These are phyloP conservation scores for Plicaturopsis crispa DNA, from an alignment of 768 basidiomycete genomes.

Conservation along the genomic window DNA sequence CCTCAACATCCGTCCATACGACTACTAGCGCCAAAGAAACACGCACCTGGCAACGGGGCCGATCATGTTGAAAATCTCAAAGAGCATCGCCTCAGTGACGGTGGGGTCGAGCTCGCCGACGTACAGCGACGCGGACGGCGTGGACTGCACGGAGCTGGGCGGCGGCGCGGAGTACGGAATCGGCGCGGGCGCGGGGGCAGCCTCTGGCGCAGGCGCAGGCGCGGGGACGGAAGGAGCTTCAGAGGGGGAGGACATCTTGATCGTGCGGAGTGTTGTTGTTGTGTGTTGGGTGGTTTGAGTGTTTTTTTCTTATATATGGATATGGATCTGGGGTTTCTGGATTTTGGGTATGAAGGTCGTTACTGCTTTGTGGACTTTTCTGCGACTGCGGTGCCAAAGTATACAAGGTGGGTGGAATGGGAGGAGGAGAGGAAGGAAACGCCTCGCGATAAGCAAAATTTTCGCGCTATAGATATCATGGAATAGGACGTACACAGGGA, in stretches of 20 bases:
- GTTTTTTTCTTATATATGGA: slow-evolving; percentile 21
- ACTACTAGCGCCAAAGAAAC: slow-evolving; percentile 3
- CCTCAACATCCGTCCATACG: not conserved
- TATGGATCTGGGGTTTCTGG: slow-evolving; percentile 32
- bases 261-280: too few relatives aligned
- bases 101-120: slow-evolving; percentile 98
- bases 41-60: slow-evolving; percentile 94
- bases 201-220: slow-evolving; percentile 36
- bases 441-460: too few relatives aligned
- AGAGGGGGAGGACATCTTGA: slow-evolving; percentile 52
- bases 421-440: too few relatives aligned
- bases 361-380: slow-evolving; percentile 90
- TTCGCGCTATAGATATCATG: too few relatives aligned
- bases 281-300: slow-evolving; percentile 9
- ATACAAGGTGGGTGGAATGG: too few relatives aligned
- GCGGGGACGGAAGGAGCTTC: slow-evolving; percentile 46
- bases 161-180: slow-evolving; percentile 49
- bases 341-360: slow-evolving; percentile 57
- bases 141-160: slow-evolving; percentile 44
- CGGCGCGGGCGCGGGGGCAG: slow-evolving; percentile 43
- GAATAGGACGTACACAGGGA: slow-evolving; percentile 53
- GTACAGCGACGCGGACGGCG: slow-evolving; percentile 91
- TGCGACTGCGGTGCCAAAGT: slow-evolving; percentile 33
- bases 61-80: slow-evolving; percentile 99
- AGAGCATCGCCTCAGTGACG: slow-evolving; percentile 99